Evolutionary conservation across 2,329 filamentous ascomycete genomes (phyloP), one percentile per base, ranked within the genome.

Genomic region (Fusarium drepaniforme): DNA sequence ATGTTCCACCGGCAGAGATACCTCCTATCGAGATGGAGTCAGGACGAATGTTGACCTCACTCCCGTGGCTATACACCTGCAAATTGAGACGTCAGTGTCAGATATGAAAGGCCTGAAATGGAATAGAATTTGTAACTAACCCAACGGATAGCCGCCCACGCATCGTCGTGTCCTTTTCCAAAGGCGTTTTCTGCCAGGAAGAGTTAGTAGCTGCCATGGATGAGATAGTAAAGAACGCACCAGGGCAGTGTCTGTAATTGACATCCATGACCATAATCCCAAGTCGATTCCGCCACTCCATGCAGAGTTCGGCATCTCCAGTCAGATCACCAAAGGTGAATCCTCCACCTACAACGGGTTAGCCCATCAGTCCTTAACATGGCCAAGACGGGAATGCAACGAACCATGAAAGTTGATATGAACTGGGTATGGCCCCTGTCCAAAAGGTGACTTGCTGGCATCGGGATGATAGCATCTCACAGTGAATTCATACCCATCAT

Each of bases 41-140:
- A 13, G 40, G 40, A 1, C 11, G 40, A 44, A 44, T 2, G 3
- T 44, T 44, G 0, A 44, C 21, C 11, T 21, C 11, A 8, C 11
- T 21, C n/a, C n/a, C 40, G 3, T 44, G 11, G n/a, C 3, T 5
- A 21, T 44, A 11, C n/a, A 44, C 40, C 40, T 44, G 5, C 3
- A 42, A 21, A n/a, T 44, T 8, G 13, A 44, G n/a, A 8, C 11
- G 11, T 44, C 1, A 44, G 40, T 13, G 6, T 11, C 1, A 11
- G n/a, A 21, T 21, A 13, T 13, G 4, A 1, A 44, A 13, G 3
- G 11, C n/a, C n/a, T 21, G 5, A 0, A 4, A 21, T 42, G 11
- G 5, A 21, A 44, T 21, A n/a, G 6, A 21, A 21, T 21, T 44
- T 8, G 2, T 21, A 44, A 44, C 40, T 1, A 21, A 44, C 40